Base-by-base conservation (phyloP, 2,329 filamentous ascomycete genomes). In the Cladosporium sp. region DNA sequence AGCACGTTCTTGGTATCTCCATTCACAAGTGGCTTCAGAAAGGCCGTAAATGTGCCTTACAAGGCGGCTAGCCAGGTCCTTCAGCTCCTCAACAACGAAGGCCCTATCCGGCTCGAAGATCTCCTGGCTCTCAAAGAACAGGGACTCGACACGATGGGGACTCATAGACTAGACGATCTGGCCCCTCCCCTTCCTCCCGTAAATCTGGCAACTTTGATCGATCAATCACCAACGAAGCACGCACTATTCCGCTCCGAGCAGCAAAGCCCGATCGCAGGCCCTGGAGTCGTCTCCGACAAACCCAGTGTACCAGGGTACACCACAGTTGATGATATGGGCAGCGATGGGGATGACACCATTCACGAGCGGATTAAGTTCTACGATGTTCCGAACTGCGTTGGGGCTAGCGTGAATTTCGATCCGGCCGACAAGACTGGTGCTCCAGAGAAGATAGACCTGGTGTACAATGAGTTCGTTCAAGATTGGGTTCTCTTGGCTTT, bases 381-480 rank as follows among this genome's bases (percentile, higher is more conserved):
- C 70, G 68, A 73, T 2, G 81, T 92, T 4, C 92, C 93, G 6
- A 96, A 96, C 68, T 89, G 84, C 67, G 81, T 98, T 53, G 86
- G 92, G 67, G 75, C 85, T 1, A 72, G 81, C 54, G 78, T 86
- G 59, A 75, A 70, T 1, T 87, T 95, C 61, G 78, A 84, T 1
- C 56, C 65, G 0, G 61, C 70, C 9, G 44, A 58, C 9, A 58
- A 66, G 16, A 72, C 67, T 0, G 64, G 63, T 9, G 74, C 80
- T 13, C 87, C 89, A 0, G 81, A 86, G 49, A 84, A 71, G 0
- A 89, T 98, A 1, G 92, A 97, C 67, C 68, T 98, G 7, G 83
- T 96, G 11, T 98, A 95, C 66, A 81, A 95, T 54, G 90, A 95
- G 66, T 98, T 96, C 68, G 84, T 97, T 34, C 80, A 93, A 70